Conservation (phyloP, 2,329 filamentous ascomycete genomes). For the Fusarium falciforme region DNA sequence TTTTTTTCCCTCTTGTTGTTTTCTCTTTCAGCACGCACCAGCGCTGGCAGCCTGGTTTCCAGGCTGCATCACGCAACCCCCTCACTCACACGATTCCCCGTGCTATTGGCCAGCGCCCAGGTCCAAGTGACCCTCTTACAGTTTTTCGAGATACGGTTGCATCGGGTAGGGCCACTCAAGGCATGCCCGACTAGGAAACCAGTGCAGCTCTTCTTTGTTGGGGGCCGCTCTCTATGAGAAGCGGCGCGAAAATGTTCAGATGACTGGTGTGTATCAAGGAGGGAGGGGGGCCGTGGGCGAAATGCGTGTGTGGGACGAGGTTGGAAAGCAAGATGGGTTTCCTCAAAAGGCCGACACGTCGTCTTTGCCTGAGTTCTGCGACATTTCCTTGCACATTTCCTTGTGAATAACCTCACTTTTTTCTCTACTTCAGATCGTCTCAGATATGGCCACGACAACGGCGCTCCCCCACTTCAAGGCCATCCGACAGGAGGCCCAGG, state of each 20-base stretch:
- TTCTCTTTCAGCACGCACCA: constrained; percentile 6
- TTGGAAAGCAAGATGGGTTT: not conserved
- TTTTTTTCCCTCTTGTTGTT: constrained; percentile 4
- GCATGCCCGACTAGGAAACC: constrained; percentile 15
- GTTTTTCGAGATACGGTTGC: constrained; percentile 27
- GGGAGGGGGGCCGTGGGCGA: constrained; percentile 27
- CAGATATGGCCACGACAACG: constrained; percentile 8
- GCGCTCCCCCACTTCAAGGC: constrained; percentile 26
- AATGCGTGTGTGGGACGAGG: constrained; percentile 18
- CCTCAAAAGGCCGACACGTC: constrained; percentile 28
- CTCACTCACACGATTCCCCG: not conserved
- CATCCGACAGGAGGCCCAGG: constrained; percentile 41
- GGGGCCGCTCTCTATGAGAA: constrained; percentile 14
- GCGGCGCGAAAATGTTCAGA: constrained; percentile 28
- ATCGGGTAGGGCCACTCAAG: constrained; percentile 5
- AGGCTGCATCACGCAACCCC: constrained; percentile 38
- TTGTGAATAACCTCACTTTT: constrained; percentile 32
- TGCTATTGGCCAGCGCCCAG: constrained; percentile 28
- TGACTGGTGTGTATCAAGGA: constrained; percentile 26
- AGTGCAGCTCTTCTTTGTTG: constrained; percentile 7
- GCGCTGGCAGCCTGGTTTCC: constrained; percentile 31
- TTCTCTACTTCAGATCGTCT: not conserved
- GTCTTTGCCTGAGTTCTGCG: not conserved
- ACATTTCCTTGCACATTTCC: constrained; percentile 28
- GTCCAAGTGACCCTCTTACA: constrained; percentile 27